Conservation (phyloP, 208 protist genomes). For the Crithidia acanthocephali region DNA sequence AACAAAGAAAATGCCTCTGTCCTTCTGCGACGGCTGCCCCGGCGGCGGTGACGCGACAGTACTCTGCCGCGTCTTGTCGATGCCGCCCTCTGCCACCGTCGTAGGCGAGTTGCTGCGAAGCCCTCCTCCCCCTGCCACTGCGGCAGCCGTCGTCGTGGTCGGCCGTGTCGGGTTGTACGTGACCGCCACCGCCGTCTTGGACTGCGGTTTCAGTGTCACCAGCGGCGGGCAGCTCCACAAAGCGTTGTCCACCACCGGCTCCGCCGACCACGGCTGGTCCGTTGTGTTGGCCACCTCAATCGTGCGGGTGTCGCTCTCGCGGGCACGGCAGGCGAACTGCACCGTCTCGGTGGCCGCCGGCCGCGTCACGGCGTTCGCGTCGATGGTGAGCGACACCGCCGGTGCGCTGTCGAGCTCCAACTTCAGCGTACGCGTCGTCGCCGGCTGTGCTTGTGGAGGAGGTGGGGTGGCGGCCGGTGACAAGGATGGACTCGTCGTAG, state of each 20-base stretch:
- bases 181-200: conserved; percentile 64
- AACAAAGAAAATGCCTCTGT: conserved; percentile 92
- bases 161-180: conserved; percentile 90
- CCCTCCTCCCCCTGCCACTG: not conserved
- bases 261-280: conserved; percentile 78
- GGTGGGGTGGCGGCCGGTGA: not conserved
- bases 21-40: conserved; percentile 26
- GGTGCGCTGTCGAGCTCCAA: conserved; percentile 86
- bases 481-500: not conserved
- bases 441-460: conserved; percentile 5
- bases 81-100: not conserved
- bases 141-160: conserved; percentile 34
- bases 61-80: conserved; percentile 7
- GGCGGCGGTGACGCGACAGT: not conserved
- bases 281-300: conserved; percentile 88
- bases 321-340: conserved; percentile 82
- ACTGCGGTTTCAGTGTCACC: conserved; percentile 83
- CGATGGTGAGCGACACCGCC: conserved; percentile 78
- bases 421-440: conserved; percentile 35
- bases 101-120: not conserved
- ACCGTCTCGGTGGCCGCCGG: conserved; percentile 71
- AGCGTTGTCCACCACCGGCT: conserved; percentile 85
- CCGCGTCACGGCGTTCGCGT: conserved; percentile 81
- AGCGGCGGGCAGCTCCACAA: conserved; percentile 68
- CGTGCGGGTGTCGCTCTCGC: conserved; percentile 63